phyloP scores from a whole-genome alignment of 2,329 filamentous ascomycete species.

The Paraphoma chrysanthemicola region DNA sequence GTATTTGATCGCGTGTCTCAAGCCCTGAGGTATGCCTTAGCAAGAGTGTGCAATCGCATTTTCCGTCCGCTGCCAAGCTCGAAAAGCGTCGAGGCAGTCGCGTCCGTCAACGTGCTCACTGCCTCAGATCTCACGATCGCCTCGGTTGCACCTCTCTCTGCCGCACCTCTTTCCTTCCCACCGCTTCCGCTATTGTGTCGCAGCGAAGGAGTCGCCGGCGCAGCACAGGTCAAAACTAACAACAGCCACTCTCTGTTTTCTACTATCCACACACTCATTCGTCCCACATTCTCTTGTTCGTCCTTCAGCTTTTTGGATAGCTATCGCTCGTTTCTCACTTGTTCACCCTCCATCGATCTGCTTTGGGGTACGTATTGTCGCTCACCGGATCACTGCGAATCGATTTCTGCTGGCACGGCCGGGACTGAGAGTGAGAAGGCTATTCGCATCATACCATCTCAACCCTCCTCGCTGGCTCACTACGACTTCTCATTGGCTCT shows the following conservation, averaged over 20 bases:
- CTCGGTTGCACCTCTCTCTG: slow-evolving; percentile 16
- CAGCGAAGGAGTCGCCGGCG: slow-evolving; percentile 15
- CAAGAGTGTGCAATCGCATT: background rate
- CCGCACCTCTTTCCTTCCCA: slow-evolving; percentile 18
- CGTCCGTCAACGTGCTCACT: slow-evolving; percentile 8
- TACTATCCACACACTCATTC: slow-evolving; percentile 45
- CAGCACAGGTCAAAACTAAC: too few relatives aligned
- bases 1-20: too few relatives aligned
- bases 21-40: too few relatives aligned
- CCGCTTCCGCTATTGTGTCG: background rate
- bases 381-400: background rate
- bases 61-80: background rate
- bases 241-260: background rate
- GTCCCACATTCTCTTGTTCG: slow-evolving; percentile 49
- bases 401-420: background rate
- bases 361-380: slow-evolving; percentile 36
- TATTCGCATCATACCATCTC: slow-evolving; percentile 50
- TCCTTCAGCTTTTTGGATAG: slow-evolving; percentile 48
- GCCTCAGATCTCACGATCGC: slow-evolving; percentile 11
- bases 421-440: slow-evolving; percentile 22
- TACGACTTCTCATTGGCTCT: slow-evolving; percentile 13
- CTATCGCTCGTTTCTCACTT: slow-evolving; percentile 40
- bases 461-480: slow-evolving; percentile 27
- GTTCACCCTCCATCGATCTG: slow-evolving; percentile 33
- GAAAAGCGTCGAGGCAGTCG: slow-evolving; percentile 1